Base-by-base conservation (phyloP, 257 asterid species). In the Nyctanthes arbortristis region DNA sequence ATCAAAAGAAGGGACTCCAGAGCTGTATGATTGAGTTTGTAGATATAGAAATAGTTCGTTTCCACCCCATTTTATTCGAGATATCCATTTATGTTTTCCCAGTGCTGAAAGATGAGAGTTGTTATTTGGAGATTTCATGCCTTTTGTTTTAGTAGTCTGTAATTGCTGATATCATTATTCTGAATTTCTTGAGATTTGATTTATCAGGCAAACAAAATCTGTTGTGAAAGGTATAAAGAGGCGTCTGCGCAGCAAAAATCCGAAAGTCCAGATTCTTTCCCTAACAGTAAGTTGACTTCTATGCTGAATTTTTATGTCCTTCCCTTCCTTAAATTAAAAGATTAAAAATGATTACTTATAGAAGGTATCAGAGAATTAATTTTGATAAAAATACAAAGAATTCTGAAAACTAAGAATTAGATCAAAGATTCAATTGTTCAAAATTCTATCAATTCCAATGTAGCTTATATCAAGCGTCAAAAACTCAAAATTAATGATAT, bases 241-340 rank as follows among this genome's bases (percentile, higher is more conserved):
- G 82, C 96, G 97, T 61, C 82, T 93, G 61, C 83, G 96, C 59
- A 93, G 96, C 88, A 86, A 73, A 83, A 91, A 88, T 80, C 79
- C 99, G 30, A 93, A 93, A 93, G 95, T 88, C 60, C 97, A 89
- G 86, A 97, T 93, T 81, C 97, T 93, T 68, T 86, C 96, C 68
- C 68, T 93, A 73, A 93, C 97, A 20, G 99, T 93, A 75, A 91
- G 97, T 74, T 63, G 36, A 27, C 66, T 58, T 70, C 5, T 45
- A 10, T 52, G 29, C 31, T 52, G 59, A 52, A 24, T 20, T 52
- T 45, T 52, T 20, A 24, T 10, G 31, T 52, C 47, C 12, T 39
- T 11, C 47, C 28, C 30, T 9, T 52, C 59, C 29, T 4, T 27
- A 18, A 1, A 52, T 52, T 5, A 52, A 52, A 52, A 52, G 24